Conservation (phyloP, 257 asterid species). For the Gardenia jasminoides region DNA sequence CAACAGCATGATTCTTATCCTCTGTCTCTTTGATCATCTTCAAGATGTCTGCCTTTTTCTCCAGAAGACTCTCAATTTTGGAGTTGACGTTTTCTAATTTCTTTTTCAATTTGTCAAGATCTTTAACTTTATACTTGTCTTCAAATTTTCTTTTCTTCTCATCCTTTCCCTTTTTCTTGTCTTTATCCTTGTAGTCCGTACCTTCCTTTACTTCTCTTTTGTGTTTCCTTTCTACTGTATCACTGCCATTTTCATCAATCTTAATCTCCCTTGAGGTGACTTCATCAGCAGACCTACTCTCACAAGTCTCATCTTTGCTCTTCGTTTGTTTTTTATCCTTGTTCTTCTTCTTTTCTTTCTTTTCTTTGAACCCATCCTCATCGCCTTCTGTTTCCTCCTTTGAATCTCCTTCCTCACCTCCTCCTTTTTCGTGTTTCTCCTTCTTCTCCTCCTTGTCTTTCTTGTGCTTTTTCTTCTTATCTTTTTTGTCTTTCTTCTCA, state of each 20-base stretch:
- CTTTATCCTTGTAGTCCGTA: conserved; percentile 31
- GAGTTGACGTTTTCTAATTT: conserved; percentile 52
- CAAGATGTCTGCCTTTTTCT: conserved; percentile 49
- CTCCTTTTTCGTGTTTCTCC: conserved; percentile 20
- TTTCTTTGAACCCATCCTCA: conserved; percentile 17
- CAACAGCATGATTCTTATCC: conserved; percentile 31
- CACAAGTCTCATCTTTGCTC: conserved; percentile 7
- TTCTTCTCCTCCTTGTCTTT: conserved; percentile 14
- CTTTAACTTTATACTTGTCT: conserved; percentile 37
- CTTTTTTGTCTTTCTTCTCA: conserved; percentile 25
- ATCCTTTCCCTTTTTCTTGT: conserved; percentile 44
- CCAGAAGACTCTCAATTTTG: conserved; percentile 46
- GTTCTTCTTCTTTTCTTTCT: conserved; percentile 20
- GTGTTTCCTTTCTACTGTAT: conserved; percentile 23
- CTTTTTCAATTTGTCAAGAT: conserved; percentile 46
- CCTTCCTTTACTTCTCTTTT: conserved; percentile 25
- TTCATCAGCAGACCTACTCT: conserved; percentile 9
- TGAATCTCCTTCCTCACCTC: conserved; percentile 23
- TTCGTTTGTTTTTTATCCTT: conserved; percentile 9
- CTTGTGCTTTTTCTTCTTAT: conserved; percentile 23
- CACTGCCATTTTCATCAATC: conserved; percentile 26
- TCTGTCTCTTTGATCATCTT: conserved; percentile 54
- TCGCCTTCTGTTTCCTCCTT: conserved; percentile 17
- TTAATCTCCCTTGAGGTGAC: conserved; percentile 42
- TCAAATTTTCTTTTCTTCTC: conserved; percentile 50